Percentiles rank a stretch among this genome's conserved stretches.
phyloP scores from a whole-genome alignment of 2,329 filamentous ascomycete species.

The Neospermospora avenae region DNA sequence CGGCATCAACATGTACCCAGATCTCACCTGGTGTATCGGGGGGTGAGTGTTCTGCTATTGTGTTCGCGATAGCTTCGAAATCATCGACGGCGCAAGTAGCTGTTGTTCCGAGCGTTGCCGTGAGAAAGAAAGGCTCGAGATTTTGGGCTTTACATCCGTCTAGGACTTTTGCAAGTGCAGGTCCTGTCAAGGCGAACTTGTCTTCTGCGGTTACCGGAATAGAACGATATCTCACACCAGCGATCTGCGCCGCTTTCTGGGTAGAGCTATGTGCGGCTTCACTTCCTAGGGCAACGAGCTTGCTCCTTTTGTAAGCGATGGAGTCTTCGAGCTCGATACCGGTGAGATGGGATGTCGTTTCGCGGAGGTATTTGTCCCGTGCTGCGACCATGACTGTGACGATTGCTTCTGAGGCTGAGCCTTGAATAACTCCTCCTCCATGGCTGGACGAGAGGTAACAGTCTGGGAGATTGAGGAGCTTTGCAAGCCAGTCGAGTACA shows the following conservation, averaged over 20 bases:
- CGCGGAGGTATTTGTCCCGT: constrained; percentile 70
- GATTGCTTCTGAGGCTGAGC: constrained; percentile 83
- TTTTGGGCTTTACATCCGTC: constrained; percentile 64
- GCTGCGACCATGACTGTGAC: constrained; percentile 86
- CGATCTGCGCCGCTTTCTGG: constrained; percentile 82
- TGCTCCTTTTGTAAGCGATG: constrained; percentile 61
- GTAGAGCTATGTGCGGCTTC: constrained; percentile 79
- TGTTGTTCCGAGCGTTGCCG: constrained; percentile 80
- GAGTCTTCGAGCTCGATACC: constrained; percentile 65
- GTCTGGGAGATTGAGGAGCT: constrained; percentile 68
- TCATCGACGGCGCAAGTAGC: constrained; percentile 86
- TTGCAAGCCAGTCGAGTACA: constrained; percentile 86
- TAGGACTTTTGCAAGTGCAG: constrained; percentile 58
- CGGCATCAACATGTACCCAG: constrained; percentile 93
- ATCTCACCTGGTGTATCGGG: constrained; percentile 48
- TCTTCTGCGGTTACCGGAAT: constrained; percentile 61
- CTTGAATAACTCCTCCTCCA: constrained; percentile 91
- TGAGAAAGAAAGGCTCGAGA: constrained; percentile 82
- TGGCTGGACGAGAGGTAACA: constrained; percentile 71
- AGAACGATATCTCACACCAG: constrained; percentile 75
- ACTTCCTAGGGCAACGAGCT: constrained; percentile 77
- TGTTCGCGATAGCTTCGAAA: constrained; percentile 46
- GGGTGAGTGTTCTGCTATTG: constrained; percentile 38
- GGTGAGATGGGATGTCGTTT: constrained; percentile 50
- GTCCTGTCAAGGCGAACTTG: constrained; percentile 68